Evolutionary conservation across 306 rosid species (phyloP).

Genomic region (Abrus pulchellus): DNA sequence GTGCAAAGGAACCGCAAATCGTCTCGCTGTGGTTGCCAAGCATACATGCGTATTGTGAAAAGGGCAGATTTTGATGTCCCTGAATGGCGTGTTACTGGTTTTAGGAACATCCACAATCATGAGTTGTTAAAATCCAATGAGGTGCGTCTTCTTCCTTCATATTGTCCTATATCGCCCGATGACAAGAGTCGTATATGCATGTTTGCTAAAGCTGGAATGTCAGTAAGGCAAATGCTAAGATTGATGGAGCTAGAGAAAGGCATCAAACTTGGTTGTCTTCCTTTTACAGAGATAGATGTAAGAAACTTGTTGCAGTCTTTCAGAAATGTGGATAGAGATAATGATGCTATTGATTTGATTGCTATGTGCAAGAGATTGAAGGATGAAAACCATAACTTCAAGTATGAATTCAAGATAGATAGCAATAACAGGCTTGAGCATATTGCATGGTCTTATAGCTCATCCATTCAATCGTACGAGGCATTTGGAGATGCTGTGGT

Average conservation of each 20-base stretch:
- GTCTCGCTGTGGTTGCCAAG: slow-evolving; percentile 86
- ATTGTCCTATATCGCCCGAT: slow-evolving; percentile 77
- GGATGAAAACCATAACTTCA: slow-evolving; percentile 80
- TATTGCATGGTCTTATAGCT: slow-evolving; percentile 83
- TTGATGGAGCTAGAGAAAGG: slow-evolving; percentile 92
- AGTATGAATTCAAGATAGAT: slow-evolving; percentile 82
- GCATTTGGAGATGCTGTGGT: slow-evolving; percentile 78
- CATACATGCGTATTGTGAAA: slow-evolving; percentile 86
- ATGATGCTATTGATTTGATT: slow-evolving; percentile 85
- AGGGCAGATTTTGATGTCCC: slow-evolving; percentile 82
- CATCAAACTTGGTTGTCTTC: slow-evolving; percentile 81
- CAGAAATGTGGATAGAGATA: slow-evolving; percentile 78
- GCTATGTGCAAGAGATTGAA: slow-evolving; percentile 85
- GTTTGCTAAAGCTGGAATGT: slow-evolving; percentile 96
- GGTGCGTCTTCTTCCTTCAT: slow-evolving; percentile 70
- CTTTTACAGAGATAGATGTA: slow-evolving; percentile 85
- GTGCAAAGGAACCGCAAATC: slow-evolving; percentile 89
- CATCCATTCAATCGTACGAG: slow-evolving; percentile 69
- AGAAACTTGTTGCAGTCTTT: slow-evolving; percentile 84
- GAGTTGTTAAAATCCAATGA: slow-evolving; percentile 76
- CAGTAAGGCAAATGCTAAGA: slow-evolving; percentile 90
- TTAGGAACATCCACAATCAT: slow-evolving; percentile 82
- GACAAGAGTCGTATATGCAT: slow-evolving; percentile 89
- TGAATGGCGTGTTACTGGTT: slow-evolving; percentile 95
- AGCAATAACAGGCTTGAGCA: slow-evolving; percentile 78